phyloP scores from a whole-genome alignment of 257 asterid genomes.

The Capsicum chinense region DNA sequence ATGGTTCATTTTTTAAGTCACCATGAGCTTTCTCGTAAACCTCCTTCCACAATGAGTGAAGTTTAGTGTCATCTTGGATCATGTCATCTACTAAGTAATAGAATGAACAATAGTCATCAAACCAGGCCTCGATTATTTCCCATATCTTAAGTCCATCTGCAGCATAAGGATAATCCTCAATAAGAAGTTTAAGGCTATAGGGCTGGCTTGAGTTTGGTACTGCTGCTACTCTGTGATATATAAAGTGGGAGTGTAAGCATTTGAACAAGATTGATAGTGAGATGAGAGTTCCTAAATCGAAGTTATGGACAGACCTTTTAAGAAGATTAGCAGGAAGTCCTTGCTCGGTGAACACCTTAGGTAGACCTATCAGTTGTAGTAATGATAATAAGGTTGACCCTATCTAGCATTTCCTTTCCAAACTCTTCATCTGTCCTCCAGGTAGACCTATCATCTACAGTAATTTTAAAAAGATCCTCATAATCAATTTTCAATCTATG shows the following conservation, averaged over 20 bases:
- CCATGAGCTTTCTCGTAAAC: constrained; percentile 41
- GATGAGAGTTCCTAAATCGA: neutral
- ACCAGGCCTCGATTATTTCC: constrained; percentile 44
- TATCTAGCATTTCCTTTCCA: constrained; percentile 92
- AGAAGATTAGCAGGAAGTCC: constrained; percentile 83
- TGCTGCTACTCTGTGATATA: constrained; percentile 42
- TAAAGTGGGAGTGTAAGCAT: neutral
- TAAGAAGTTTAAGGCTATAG: constrained; percentile 37
- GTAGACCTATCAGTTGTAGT: too few relatives aligned
- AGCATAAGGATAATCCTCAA: constrained; percentile 46
- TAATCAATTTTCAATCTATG: neutral
- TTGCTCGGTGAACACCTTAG: constrained; percentile 59
- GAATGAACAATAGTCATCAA: constrained; percentile 37
- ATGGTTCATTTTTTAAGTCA: constrained; percentile 41
- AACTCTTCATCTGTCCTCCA: constrained; percentile 98
- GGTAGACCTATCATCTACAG: constrained; percentile 73
- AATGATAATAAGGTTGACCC: constrained; percentile 83
- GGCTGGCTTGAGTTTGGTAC: constrained; percentile 36
- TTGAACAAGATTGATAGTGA: neutral
- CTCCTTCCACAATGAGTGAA: constrained; percentile 45
- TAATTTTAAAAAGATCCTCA: neutral
- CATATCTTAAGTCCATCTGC: constrained; percentile 46
- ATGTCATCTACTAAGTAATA: constrained; percentile 36
- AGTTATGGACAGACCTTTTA: constrained; percentile 54
- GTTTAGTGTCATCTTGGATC: constrained; percentile 39